A percentile compares a stretch with the other conserved stretches of the same genome.
Conservation (phyloP, 2,329 filamentous ascomycete species). For the Fusarium hostae region DNA sequence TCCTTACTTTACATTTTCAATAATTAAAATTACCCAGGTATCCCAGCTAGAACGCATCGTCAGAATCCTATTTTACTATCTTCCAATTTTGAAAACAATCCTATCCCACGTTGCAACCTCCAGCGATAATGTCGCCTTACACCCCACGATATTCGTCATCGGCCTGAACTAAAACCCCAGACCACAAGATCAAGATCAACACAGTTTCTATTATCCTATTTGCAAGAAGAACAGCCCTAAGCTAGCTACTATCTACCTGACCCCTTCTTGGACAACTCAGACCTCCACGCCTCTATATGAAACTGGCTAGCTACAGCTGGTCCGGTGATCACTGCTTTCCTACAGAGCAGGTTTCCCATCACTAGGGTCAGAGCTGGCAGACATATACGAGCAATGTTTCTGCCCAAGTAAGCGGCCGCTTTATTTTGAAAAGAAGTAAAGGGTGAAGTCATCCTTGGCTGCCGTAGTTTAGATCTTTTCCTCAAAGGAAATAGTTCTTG, state of each 20-base stretch:
- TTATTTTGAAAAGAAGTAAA: not conserved
- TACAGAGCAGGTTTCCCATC: not conserved
- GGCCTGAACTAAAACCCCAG: conserved; percentile 17
- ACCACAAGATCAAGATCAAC: conserved; percentile 27
- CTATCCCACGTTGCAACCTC: not conserved
- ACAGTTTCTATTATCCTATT: conserved; percentile 22
- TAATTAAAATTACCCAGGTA: not conserved
- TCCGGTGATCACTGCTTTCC: conserved; percentile 15
- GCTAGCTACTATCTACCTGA: conserved; percentile 1
- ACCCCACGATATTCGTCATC: conserved; percentile 45
- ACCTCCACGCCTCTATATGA: conserved; percentile 20
- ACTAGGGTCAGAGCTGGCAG: not conserved
- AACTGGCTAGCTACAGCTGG: conserved; percentile 6
- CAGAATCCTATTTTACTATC: not conserved
- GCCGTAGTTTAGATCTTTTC: not conserved
- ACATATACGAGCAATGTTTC: not conserved
- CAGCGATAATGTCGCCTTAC: conserved; percentile 39
- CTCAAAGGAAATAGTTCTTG: not conserved
- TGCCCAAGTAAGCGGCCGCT: not conserved
- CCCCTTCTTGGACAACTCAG: conserved; percentile 16
- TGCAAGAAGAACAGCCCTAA: conserved; percentile 18
- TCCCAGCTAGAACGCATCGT: not conserved
- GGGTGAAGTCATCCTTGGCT: not conserved
- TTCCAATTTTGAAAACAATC: not conserved
- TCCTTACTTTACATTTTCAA: not conserved